phyloP scores from a whole-genome alignment of 768 basidiomycete species.

The Boletellus ananas region DNA sequence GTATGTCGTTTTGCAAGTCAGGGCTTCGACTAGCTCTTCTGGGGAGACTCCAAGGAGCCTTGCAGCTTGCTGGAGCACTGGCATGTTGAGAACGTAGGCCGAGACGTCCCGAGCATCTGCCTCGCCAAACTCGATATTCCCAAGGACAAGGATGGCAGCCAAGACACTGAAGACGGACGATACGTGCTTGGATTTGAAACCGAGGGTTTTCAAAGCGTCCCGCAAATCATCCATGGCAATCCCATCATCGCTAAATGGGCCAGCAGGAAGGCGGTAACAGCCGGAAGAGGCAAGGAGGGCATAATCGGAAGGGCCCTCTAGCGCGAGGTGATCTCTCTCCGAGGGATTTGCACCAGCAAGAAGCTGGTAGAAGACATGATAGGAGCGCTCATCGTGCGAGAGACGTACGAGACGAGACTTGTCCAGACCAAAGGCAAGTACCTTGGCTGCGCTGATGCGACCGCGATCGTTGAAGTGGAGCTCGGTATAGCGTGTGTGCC shows the following conservation, averaged over 20 bases:
- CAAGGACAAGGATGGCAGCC: conserved; percentile 51
- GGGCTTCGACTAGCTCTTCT: conserved; percentile 50
- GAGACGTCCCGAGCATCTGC: conserved; percentile 52
- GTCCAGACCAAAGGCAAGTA: conserved; percentile 59
- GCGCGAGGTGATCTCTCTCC: conserved; percentile 48
- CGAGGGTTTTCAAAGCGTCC: conserved; percentile 50
- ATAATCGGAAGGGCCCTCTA: conserved; percentile 60
- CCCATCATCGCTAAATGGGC: conserved; percentile 59
- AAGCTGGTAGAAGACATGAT: conserved; percentile 65
- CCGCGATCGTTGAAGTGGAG: conserved; percentile 58
- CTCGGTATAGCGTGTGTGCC: conserved; percentile 56
- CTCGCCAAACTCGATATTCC: conserved; percentile 57
- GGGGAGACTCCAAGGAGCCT: conserved; percentile 48
- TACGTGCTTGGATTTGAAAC: conserved; percentile 60
- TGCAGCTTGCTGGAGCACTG: conserved; percentile 47
- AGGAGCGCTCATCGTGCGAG: conserved; percentile 58
- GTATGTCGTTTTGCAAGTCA: conserved; percentile 57
- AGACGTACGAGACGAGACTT: conserved; percentile 54
- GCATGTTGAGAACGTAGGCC: conserved; percentile 44
- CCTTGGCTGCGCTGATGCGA: conserved; percentile 53
- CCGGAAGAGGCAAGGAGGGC: conserved; percentile 54
- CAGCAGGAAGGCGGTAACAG: conserved; percentile 61
- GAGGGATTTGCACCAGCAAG: conserved; percentile 54
- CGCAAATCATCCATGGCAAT: conserved; percentile 57
- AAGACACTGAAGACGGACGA: conserved; percentile 52